phyloP scores from a whole-genome alignment of 768 basidiomycete genomes.

The Kwoniella heveanensis region DNA sequence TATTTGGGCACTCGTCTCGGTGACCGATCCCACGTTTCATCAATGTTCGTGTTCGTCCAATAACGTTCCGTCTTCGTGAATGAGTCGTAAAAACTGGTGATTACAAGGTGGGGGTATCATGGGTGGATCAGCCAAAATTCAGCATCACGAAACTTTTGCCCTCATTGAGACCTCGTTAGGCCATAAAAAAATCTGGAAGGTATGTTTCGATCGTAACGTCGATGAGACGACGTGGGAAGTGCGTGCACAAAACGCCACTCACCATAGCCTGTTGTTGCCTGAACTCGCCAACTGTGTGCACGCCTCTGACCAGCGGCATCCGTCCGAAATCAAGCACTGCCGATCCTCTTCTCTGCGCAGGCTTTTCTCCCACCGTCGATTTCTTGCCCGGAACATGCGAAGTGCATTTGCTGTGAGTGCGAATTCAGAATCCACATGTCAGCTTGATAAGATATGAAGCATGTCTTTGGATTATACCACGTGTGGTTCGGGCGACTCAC shows the following conservation, averaged over 20 bases:
- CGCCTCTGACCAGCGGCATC: constrained; percentile 62
- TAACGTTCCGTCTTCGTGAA: constrained; percentile 1
- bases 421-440: constrained; percentile 9
- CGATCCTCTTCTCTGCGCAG: constrained; percentile 67
- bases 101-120: no score
- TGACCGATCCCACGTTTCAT: no score
- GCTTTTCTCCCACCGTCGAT: constrained; percentile 80
- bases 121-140: no score
- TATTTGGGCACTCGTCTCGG: no score
- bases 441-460: background rate
- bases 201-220: no score
- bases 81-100: background rate
- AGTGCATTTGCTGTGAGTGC: constrained; percentile 76
- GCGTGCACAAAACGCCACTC: no score
- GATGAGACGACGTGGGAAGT: no score
- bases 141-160: no score
- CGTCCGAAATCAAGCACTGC: constrained; percentile 71
- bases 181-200: no score
- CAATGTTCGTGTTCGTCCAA: background rate
- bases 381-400: constrained; percentile 90
- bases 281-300: constrained; percentile 68
- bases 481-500: no score
- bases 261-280: constrained; percentile 68
- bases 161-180: no score
- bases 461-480: no score